Evolutionary conservation across 129 eudicot genomes (phyloP), one percentile per base, ranked within the genome.

Genomic region (Mikania micrantha): DNA sequence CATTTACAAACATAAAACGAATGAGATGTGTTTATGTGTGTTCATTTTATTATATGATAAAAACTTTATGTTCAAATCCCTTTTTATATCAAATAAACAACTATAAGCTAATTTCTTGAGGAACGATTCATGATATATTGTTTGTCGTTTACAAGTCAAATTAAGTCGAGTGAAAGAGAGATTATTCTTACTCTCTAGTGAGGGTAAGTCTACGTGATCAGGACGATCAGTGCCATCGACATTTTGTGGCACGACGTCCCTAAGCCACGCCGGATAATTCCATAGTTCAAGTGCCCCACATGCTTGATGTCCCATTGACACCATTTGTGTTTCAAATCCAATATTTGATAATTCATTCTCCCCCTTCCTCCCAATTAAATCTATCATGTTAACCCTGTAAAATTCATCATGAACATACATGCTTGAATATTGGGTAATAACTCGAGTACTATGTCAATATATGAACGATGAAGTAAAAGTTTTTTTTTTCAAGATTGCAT

Each of bases 231-330:
- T 74, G 63, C 84, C 88, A 34, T 86, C 84, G 1, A 40, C 36
- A 22, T 83, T 80, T 67, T 86, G 88, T 4, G 77, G 66, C 59
- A 75, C 69, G 44, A 86, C 36, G 10, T 80, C 74, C 57, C 88
- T 65, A 29, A 86, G 78, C 81, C 79, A 86, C 56, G 34, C 0
- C 1, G 93, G 88, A 75, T 83, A 86, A 19, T 86, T 86, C 88
- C 86, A 83, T 10, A 86, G 75, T 59, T 83, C 86, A 70, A 86
- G 88, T 0, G 88, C 93, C 0, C 93, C 86, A 48, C 88, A 71
- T 11, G 86, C 80, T 83, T 83, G 93, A 82, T 86, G 93, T 19
- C 93, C 88, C 93, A 86, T 86, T 47, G 93, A 86, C 38, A 83
- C 88, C 82, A 86, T 80, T 61, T 56, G 82, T 68, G 66, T 83